A percentile compares a stretch with the other conserved stretches of the same genome.
phyloP scores from a whole-genome alignment of 768 basidiomycete species.

The Roridomyces roridus region DNA sequence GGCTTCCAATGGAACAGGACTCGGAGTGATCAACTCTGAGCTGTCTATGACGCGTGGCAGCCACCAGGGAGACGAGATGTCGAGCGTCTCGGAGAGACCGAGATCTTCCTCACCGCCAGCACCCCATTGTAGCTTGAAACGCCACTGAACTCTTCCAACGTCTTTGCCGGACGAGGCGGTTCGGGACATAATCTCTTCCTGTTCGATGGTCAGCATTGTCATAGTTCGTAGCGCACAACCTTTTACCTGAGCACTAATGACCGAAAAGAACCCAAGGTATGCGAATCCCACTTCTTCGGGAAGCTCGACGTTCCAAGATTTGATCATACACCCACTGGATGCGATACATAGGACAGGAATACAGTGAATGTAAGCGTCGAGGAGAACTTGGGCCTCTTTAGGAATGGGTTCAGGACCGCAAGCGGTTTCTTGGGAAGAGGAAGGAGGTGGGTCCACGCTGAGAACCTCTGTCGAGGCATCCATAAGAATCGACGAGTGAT shows the following conservation, averaged over 20 bases:
- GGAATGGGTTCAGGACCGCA: slow-evolving; percentile 39
- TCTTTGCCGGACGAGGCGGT: slow-evolving; percentile 3
- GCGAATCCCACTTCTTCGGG: slow-evolving; percentile 45
- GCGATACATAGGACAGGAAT: slow-evolving; percentile 50
- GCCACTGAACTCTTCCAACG: slow-evolving; percentile 49
- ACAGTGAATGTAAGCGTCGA: slow-evolving; percentile 44
- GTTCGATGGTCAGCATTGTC: not conserved
- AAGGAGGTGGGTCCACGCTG: slow-evolving; percentile 27
- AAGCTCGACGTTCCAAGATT: slow-evolving; percentile 38
- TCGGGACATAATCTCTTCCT: slow-evolving; percentile 28
- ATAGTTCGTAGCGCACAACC: not conserved
- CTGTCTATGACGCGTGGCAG: not conserved
- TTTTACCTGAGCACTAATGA: slow-evolving; percentile 45
- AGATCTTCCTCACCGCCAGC: slow-evolving; percentile 53
- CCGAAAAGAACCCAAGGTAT: slow-evolving; percentile 54
- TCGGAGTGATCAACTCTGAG: slow-evolving; percentile 8
- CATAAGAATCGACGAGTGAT: not conserved
- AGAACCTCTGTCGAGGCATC: not conserved
- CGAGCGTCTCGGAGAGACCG: slow-evolving; percentile 20
- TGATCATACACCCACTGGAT: slow-evolving; percentile 34
- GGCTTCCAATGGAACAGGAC: slow-evolving; percentile 28
- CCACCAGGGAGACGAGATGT: slow-evolving; percentile 34
- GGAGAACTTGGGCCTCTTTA: slow-evolving; percentile 46
- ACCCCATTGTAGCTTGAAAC: slow-evolving; percentile 53
- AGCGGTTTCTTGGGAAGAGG: not conserved